Evolutionary conservation across 2,329 filamentous ascomycete species (phyloP), one percentile per base, ranked within the genome.

Genomic region (Westerdykella sp.): DNA sequence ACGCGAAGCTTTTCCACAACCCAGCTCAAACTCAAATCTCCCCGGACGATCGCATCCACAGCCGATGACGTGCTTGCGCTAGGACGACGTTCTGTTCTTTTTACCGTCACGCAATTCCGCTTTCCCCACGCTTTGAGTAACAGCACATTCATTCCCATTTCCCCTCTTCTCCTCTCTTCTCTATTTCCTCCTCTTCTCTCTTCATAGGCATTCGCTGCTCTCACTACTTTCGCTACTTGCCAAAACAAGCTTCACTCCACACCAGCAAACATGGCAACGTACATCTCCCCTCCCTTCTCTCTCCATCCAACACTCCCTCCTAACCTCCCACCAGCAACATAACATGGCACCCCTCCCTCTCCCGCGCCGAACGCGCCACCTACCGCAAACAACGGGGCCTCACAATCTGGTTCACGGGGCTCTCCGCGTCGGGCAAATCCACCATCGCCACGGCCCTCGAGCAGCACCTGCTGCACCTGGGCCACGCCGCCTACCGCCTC

Each of bases 351-450:
- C 76, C 83, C 7, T 86, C 84, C 49, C 83, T 93, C 64, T 85
- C 84, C 43, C 85, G 86, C 70, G 69, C 74, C 49, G 87, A 93
- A 78, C 85, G 87, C 69, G 83, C 80, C 69, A 66, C 76, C 54
- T 73, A 80, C 56, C 87, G 88, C 70, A 81, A 83, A 68, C 93
- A 98, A 71, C 80, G 81, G 55, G 93, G 93, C 66, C 84, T 94
- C 67, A 98, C 93, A 45, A 84, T 98, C 72, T 98, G 93, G 93
- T 86, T 98, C 66, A 98, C 93, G 1, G 93, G 93, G 42, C 86
- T 98, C 52, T 95, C 87, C 31, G 93, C 91, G 40, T 95, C 88
- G 0, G 93, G 93, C 65, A 98, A 98, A 73, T 96, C 91, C 41
- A 98, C 93, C 45, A 87, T 98, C 50, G 93, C 93, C 43, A 95